Base-by-base conservation (phyloP, 371 early-diverging fungal genomes). In the Nematocida homosporus region DNA sequence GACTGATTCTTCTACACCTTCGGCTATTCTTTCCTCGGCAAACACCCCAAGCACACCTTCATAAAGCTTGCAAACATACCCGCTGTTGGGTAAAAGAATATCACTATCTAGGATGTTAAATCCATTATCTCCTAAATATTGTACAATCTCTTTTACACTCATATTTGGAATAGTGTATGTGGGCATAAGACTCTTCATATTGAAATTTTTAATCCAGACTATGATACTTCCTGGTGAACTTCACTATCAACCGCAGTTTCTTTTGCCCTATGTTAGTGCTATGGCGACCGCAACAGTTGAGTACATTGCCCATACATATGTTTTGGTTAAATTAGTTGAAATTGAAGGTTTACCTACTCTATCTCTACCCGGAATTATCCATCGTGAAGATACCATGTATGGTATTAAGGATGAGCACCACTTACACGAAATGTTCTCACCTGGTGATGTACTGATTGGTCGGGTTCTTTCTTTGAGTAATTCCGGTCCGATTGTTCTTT, bases 21-120 rank as follows among this genome's bases (percentile, higher is more conserved):
- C 75, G 0, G 34, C 30, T 37, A 72, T 34, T 34, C 32, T 72
- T 50, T 79, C 77, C 38, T 79, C 77, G 40, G 38, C 27, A 35
- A 68, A 79, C 13, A 66, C 41, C 0, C 67, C 50, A 25, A 79
- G 38, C 53, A 79, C 59, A 2, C 79, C 79, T 68, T 79, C 77
- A 32, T 65, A 77, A 3, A 79, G 56, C 38, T 42, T 27, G 13
- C 10, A 34, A 8, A 78, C 37, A 41, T 69, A 79, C 25, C 16
- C 38, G 16, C 41, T n/a, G 52, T 72, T 72, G 10, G 75, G 75
- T 25, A 57, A 23, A 3, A 32, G 38, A 32, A 72, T 60, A 37
- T 72, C 75, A 20, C 34, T 42, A 3, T 34, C 75, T 2, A 53
- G 16, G 10, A 72, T 72, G 34, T 72, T 72, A 61, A 72, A 72